Conservation (phyloP, 257 asterid species). For the Leptodermis oblonga region DNA sequence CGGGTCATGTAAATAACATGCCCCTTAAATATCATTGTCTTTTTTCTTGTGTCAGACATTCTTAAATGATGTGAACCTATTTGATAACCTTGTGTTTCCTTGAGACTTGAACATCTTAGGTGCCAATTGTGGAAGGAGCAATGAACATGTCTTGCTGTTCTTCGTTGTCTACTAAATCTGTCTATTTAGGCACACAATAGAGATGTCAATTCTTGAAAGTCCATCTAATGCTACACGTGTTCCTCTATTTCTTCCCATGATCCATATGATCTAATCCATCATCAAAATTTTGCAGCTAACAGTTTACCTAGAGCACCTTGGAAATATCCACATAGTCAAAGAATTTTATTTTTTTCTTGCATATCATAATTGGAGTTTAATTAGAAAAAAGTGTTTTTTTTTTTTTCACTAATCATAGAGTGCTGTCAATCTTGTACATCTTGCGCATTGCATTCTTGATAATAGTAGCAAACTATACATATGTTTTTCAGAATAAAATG, state of each 20-base stretch:
- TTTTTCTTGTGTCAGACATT: slow-evolving; percentile 5
- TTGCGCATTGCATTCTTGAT: background rate
- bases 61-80: background rate
- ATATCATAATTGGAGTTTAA: background rate
- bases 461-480: background rate
- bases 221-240: background rate
- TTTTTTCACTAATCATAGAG: background rate
- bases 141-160: background rate
- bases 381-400: background rate
- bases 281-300: background rate
- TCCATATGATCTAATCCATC: background rate
- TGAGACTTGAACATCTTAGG: background rate
- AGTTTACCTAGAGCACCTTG: background rate
- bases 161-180: background rate
- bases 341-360: background rate
- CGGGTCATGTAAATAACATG: too few species aligned
- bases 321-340: background rate
- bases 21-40: background rate
- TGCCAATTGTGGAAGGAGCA: background rate
- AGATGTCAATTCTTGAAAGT: background rate
- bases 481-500: slow-evolving; percentile 15
- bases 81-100: background rate
- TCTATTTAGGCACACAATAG: background rate
- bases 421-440: background rate
- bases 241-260: background rate